These are phyloP conservation scores for Hypericum perforatum DNA, from an alignment of 345 rosid species.

Conservation along the genomic window DNA sequence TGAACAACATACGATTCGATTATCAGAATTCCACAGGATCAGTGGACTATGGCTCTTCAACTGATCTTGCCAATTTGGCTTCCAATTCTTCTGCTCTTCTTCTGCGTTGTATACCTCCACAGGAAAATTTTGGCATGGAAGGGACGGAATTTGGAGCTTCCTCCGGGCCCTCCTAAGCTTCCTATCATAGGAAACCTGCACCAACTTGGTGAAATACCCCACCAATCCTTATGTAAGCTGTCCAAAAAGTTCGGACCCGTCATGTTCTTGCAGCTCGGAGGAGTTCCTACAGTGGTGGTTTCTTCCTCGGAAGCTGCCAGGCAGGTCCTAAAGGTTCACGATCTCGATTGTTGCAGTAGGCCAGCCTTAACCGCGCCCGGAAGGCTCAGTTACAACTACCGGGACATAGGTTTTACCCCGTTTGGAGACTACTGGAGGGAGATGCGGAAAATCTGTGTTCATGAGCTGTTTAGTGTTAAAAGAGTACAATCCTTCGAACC, in stretches of 20 bases:
- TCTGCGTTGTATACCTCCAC: not conserved
- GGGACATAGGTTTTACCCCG: constrained; percentile 4
- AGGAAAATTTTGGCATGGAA: not conserved
- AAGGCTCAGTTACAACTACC: constrained; percentile 7
- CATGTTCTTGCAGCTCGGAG: constrained; percentile 3
- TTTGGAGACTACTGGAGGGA: constrained; percentile 10
- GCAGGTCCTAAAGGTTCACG: constrained; percentile 2
- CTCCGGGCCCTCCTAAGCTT: constrained; percentile 10
- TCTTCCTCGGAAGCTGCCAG: constrained; percentile 10
- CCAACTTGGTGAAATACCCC: constrained; percentile 4
- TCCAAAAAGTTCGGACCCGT: constrained; percentile 1
- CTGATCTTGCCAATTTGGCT: not conserved
- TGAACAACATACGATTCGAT: too few relatives aligned
- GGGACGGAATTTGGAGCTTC: not conserved
- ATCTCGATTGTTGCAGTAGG: constrained; percentile 8
- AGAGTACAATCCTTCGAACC: constrained; percentile 10
- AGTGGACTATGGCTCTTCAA: too few relatives aligned
- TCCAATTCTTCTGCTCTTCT: not conserved
- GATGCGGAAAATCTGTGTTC: not conserved
- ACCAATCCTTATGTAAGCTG: constrained; percentile 1
- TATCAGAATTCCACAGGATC: too few relatives aligned
- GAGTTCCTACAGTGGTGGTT: not conserved
- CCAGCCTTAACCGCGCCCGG: not conserved
- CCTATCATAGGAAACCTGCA: constrained; percentile 10
- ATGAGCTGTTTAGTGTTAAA: constrained; percentile 6